A percentile compares a stretch with the other conserved stretches of the same genome.
Conservation (phyloP, 805 yeast species). For the Candida pseudofarinosa region DNA sequence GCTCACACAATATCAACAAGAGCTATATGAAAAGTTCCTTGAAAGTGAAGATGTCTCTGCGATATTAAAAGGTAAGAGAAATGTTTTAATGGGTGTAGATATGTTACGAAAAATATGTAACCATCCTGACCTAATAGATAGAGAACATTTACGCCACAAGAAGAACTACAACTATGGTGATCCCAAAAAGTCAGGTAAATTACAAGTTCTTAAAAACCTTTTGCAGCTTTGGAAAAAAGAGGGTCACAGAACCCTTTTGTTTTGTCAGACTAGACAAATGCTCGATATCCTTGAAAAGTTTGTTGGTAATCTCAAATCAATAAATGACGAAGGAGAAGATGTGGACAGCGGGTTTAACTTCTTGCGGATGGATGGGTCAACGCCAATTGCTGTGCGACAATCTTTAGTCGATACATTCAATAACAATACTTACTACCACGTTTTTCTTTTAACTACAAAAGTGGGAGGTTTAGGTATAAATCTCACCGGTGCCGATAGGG, state of each 20-base stretch:
- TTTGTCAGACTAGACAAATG: conserved; percentile 94
- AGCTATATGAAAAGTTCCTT: conserved; percentile 68
- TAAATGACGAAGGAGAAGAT: conserved; percentile 12
- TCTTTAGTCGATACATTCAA: conserved; percentile 78
- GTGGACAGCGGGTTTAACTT: conserved; percentile 35
- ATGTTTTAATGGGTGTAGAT: conserved; percentile 87
- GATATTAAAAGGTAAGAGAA: conserved; percentile 70
- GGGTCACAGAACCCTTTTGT: conserved; percentile 76
- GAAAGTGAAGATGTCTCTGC: conserved; percentile 71
- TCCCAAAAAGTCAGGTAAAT: conserved; percentile 72
- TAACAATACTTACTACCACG: conserved; percentile 47
- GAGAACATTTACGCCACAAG: conserved; percentile 33
- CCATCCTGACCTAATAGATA: conserved; percentile 80
- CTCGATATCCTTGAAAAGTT: conserved; percentile 77
- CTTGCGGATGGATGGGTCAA: conserved; percentile 92
- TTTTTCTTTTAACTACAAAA: conserved; percentile 84
- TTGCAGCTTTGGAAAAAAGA: conserved; percentile 72
- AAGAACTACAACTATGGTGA: conserved; percentile 47
- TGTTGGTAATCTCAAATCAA: conserved; percentile 35
- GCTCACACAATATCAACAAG: conserved; percentile 71
- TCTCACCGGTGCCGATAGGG: conserved; percentile 91
- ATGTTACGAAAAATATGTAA: conserved; percentile 88
- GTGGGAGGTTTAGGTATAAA: conserved; percentile 97
- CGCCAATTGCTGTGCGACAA: conserved; percentile 76
- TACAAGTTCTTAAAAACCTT: conserved; percentile 80